Conservation (phyloP, 2,329 filamentous ascomycete species). For the Hypoxylon sp. region DNA sequence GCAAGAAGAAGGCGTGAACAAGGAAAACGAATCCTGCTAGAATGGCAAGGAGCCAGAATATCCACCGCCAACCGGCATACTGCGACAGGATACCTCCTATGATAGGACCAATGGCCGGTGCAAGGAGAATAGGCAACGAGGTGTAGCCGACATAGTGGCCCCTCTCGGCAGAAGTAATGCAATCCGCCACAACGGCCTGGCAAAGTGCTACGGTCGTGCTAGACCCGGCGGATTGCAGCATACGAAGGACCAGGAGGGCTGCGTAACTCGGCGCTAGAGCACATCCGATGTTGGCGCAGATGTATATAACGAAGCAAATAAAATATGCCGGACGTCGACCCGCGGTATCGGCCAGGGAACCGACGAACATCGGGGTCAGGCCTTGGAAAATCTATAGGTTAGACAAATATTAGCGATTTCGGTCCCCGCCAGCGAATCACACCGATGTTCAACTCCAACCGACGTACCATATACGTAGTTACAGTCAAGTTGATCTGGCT, state of each 20-base stretch:
- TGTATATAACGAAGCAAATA: slow-evolving; percentile 62
- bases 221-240: slow-evolving; percentile 66
- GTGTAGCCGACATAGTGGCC: slow-evolving; percentile 67
- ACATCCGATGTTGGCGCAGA: slow-evolving; percentile 62
- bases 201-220: slow-evolving; percentile 68
- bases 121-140: slow-evolving; percentile 61
- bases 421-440: slow-evolving; percentile 3
- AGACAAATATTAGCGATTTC: slow-evolving; percentile 11
- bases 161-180: slow-evolving; percentile 69
- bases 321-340: slow-evolving; percentile 65
- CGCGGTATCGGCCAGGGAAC: slow-evolving; percentile 63
- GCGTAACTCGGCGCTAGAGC: slow-evolving; percentile 62
- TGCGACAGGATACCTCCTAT: slow-evolving; percentile 67
- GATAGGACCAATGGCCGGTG: slow-evolving; percentile 61
- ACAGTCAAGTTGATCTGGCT: slow-evolving; percentile 57
- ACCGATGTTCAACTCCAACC: background rate
- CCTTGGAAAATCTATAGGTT: slow-evolving; percentile 64
- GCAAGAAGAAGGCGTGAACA: slow-evolving; percentile 61
- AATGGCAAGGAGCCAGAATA: slow-evolving; percentile 69
- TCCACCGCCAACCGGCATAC: slow-evolving; percentile 65
- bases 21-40: slow-evolving; percentile 54
- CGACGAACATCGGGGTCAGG: slow-evolving; percentile 65
- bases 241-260: slow-evolving; percentile 63
- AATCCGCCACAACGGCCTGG: slow-evolving; percentile 69
- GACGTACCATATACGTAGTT: slow-evolving; percentile 55